Evolutionary conservation across 352 stramenopile species (phyloP).

Genomic region (Pythium utonaiense): DNA sequence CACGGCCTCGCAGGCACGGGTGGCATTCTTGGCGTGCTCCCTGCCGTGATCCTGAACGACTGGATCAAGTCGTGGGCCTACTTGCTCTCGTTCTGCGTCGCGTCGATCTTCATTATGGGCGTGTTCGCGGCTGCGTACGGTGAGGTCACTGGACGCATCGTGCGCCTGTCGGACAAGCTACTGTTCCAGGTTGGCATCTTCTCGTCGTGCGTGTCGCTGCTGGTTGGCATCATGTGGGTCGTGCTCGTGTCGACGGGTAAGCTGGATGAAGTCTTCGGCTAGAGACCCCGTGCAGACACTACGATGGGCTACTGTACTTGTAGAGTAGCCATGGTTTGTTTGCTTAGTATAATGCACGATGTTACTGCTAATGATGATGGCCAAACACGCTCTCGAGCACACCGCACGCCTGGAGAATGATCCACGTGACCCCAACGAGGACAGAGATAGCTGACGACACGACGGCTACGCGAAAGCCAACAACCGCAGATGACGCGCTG

Average conservation of each 20-base stretch:
- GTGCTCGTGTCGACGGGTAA: constrained; percentile 47
- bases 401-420: constrained; percentile 57
- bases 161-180: constrained; percentile 31
- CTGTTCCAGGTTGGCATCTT: constrained; percentile 55
- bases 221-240: constrained; percentile 60
- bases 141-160: constrained; percentile 43
- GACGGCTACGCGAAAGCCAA: constrained; percentile 45
- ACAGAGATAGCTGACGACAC: constrained; percentile 58
- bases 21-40: constrained; percentile 68
- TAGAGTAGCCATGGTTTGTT: neutral
- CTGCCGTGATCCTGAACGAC: constrained; percentile 72
- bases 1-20: constrained; percentile 68
- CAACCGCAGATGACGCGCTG: constrained; percentile 19
- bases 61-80: constrained; percentile 62
- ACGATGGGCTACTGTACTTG: neutral
- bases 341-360: constrained; percentile 1
- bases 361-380: constrained; percentile 12
- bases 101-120: constrained; percentile 86
- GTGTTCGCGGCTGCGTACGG: constrained; percentile 79
- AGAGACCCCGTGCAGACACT: neutral
- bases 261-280: constrained; percentile 48
- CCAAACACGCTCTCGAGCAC: constrained; percentile 64
- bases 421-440: constrained; percentile 60
- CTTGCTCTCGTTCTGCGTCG: constrained; percentile 75
- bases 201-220: constrained; percentile 48